phyloP scores from a whole-genome alignment of 164 flowering plant species.

The Echeveria elegans region DNA sequence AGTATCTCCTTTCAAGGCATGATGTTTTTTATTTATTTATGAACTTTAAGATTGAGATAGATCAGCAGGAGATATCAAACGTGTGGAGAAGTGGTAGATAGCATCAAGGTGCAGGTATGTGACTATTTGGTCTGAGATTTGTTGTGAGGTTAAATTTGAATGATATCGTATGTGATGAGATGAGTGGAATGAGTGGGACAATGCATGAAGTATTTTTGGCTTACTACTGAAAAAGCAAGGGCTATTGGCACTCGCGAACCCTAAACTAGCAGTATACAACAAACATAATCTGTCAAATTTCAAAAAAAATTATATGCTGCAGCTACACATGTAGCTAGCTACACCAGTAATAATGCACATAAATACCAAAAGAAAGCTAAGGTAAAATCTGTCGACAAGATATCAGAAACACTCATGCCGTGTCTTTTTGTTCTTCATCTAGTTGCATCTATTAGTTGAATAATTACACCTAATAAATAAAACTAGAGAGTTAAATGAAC shows the following conservation, averaged over 20 bases:
- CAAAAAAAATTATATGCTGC: not conserved
- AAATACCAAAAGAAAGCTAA: not conserved
- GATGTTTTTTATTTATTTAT: not conserved
- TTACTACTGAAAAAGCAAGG: not conserved
- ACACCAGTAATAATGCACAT: not conserved
- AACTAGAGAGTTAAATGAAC: not conserved
- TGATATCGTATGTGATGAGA: not conserved
- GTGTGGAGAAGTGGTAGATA: slow-evolving; percentile 10
- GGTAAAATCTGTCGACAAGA: slow-evolving; percentile 3
- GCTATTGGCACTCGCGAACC: not conserved
- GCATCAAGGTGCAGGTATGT: slow-evolving; percentile 9
- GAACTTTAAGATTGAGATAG: slow-evolving; percentile 14
- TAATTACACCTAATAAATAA: not conserved
- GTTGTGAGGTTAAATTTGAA: slow-evolving; percentile 7
- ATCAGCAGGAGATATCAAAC: slow-evolving; percentile 1
- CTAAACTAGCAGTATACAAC: slow-evolving; percentile 5
- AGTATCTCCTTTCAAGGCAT: too few relatives aligned
- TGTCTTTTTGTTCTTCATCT: not conserved
- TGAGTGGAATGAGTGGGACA: slow-evolving; percentile 34
- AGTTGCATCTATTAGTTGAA: not conserved
- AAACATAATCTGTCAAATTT: not conserved
- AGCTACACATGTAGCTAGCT: not conserved
- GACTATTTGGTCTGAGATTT: slow-evolving; percentile 19
- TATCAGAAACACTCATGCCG: not conserved
- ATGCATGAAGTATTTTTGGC: slow-evolving; percentile 18